Conservation (phyloP, 2,329 filamentous ascomycete genomes). For the Biscogniauxia mediterranea region DNA sequence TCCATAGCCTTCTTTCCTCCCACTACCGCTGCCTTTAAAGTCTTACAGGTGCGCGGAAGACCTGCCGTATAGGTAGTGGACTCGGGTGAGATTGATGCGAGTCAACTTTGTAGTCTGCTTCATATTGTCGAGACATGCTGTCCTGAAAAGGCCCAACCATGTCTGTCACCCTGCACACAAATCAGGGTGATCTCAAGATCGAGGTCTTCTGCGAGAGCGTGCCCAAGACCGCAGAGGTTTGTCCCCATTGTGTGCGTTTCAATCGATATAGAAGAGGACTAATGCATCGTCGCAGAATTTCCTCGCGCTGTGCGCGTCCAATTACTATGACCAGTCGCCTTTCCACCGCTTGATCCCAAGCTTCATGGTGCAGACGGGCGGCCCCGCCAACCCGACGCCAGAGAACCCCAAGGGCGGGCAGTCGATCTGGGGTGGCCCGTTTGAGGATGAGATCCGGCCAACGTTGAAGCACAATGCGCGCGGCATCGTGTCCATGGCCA, state of each 20-base stretch:
- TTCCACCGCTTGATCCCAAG: constrained; percentile 78
- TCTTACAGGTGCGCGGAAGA: not conserved
- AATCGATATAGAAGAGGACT: constrained; percentile 3
- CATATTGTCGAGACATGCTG: constrained; percentile 1
- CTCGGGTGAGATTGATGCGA: not conserved
- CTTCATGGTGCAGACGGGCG: constrained; percentile 81
- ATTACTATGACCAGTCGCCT: constrained; percentile 71
- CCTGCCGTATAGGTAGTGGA: not conserved
- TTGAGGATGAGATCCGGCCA: constrained; percentile 79
- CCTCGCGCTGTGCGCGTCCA: constrained; percentile 78
- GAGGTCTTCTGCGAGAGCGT: constrained; percentile 95
- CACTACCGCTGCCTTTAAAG: not conserved
- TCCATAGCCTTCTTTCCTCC: not conserved
- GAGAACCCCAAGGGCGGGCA: constrained; percentile 65
- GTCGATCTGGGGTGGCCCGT: constrained; percentile 71
- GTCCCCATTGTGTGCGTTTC: constrained; percentile 20
- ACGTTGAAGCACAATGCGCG: constrained; percentile 65
- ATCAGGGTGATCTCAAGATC: constrained; percentile 85
- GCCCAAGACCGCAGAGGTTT: constrained; percentile 83
- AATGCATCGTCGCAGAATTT: constrained; percentile 64
- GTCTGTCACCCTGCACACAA: constrained; percentile 80
- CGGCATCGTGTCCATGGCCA: constrained; percentile 75
- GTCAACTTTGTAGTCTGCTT: not conserved
- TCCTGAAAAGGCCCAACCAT: constrained; percentile 37
- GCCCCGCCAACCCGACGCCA: constrained; percentile 52